These are phyloP conservation scores for Pugionium dolabratum DNA, from an alignment of 345 rosid species.

Conservation along the genomic window DNA sequence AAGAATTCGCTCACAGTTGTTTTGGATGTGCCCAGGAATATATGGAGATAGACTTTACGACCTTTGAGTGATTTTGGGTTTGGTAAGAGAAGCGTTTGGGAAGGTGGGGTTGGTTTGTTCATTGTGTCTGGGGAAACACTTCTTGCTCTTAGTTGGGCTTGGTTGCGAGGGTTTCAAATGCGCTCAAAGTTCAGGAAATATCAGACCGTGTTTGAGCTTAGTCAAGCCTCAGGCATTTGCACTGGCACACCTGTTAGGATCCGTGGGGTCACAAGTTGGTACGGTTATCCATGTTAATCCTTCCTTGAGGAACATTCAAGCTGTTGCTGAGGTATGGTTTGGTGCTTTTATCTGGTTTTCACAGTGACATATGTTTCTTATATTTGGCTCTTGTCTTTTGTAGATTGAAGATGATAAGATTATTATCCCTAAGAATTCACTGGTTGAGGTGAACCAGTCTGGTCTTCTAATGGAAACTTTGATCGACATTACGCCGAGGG, in stretches of 20 bases:
- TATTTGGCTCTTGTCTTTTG: conserved; percentile 1
- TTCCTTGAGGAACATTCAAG: conserved; percentile 88
- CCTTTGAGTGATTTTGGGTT: conserved; percentile 92
- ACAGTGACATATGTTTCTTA: not conserved
- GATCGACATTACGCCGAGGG: too few species aligned
- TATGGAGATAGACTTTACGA: conserved; percentile 81
- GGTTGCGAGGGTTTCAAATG: conserved; percentile 84
- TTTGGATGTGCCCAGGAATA: conserved; percentile 61
- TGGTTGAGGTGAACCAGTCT: conserved; percentile 94
- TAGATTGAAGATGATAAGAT: conserved; percentile 97
- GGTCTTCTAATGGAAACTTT: too few species aligned
- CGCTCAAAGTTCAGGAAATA: conserved; percentile 86
- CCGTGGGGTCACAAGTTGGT: conserved; percentile 94
- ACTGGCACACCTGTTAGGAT: conserved; percentile 95
- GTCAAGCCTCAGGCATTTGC: conserved; percentile 84
- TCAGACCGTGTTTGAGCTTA: conserved; percentile 73
- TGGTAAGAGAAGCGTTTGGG: conserved; percentile 91
- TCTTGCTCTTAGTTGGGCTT: conserved; percentile 82
- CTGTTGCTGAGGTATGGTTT: conserved; percentile 75
- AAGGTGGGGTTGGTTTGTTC: conserved; percentile 98
- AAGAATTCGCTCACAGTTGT: conserved; percentile 65
- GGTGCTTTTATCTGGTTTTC: conserved; percentile 19
- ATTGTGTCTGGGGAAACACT: conserved; percentile 84
- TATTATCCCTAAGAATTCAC: conserved; percentile 82
- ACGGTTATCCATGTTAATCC: conserved; percentile 85